Percentiles rank a stretch among this genome's conserved stretches.
These are phyloP conservation scores for Quillaja saponaria DNA, from an alignment of 306 rosid genomes.

Conservation along the genomic window DNA sequence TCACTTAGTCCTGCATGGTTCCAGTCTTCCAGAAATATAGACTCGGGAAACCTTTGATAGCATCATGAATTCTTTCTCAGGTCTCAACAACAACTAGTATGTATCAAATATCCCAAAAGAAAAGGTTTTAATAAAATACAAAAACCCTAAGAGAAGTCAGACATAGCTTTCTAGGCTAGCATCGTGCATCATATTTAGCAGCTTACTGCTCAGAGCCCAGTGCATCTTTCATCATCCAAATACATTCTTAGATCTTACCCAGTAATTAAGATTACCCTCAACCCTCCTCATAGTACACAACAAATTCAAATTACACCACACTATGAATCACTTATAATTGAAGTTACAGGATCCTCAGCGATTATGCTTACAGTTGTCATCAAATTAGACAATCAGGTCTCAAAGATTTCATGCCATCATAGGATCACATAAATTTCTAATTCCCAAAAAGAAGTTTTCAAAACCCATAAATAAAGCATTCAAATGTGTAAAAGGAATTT, in stretches of 20 bases:
- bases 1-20: no score
- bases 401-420: slow-evolving; percentile 99
- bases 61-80: no score
- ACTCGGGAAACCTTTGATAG: no score
- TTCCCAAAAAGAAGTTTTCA: no score
- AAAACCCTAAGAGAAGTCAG: slow-evolving; percentile 45
- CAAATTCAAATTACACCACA: no score
- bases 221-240: slow-evolving; percentile 63
- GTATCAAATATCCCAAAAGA: no score
- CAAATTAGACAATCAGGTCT: slow-evolving; percentile 85
- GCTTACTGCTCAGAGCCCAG: slow-evolving; percentile 93
- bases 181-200: slow-evolving; percentile 62
- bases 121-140: not conserved
- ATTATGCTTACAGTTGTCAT: slow-evolving; percentile 81
- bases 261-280: not conserved
- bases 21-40: no score
- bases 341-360: slow-evolving; percentile 62
- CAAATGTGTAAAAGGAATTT: slow-evolving; percentile 21
- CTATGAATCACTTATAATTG: accelerated
- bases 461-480: no score
- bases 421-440: slow-evolving; percentile 47
- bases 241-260: not conserved
- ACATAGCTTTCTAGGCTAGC: slow-evolving; percentile 94
- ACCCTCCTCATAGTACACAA: no score
- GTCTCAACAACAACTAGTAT: no score